Base-by-base conservation (phyloP, 2,329 filamentous ascomycete genomes). In the Leptographium galeiforme region DNA sequence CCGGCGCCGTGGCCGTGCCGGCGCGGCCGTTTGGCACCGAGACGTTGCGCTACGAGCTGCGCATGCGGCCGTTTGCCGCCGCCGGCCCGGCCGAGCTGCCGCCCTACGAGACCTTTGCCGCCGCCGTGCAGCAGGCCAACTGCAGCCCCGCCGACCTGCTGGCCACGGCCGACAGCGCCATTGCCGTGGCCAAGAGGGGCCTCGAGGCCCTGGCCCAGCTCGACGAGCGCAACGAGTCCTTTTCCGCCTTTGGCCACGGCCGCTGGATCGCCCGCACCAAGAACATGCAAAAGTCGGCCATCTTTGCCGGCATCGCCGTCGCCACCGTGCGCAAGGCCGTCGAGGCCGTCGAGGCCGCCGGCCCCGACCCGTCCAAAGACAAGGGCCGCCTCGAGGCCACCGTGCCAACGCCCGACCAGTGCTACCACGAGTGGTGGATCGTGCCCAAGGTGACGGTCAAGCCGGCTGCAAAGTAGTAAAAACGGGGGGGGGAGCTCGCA, bases 41-140 rank as follows among this genome's bases (percentile, higher is more conserved):
- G 54, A 68, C 73, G 36, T 70, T 89, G 6, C 81, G 88, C 13
- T 90, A 93, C 65, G 85, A 93, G 59, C 70, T 94, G 11, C 85
- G 90, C 55, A 93, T 95, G 87, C 87, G 85, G 61, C 87, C 89
- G 0, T 95, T 94, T 62, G 72, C 84, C 1, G 65, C 71, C 8
- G 77, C 95, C 53, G 76, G 78, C 11, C 73, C 87, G 2, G 86
- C 88, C 0, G 77, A 81, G 55, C 72, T 87, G 13, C 81, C 86
- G 0, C 69, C 77, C 0, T 85, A 79, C 57, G 77, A 80, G 8
- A 77, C 82, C 14, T 88, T 86, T 57, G 60, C 65, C 10, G 58
- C 60, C 6, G 70, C 72, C n/a, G 68, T 69, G 7, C 59, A 58
- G 19, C 72, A 75, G 60, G 61, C 67, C 0, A 68, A 70, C 16